Conservation (phyloP, 1,284 basidiomycete species). For the Sporisorium scitamineum region DNA sequence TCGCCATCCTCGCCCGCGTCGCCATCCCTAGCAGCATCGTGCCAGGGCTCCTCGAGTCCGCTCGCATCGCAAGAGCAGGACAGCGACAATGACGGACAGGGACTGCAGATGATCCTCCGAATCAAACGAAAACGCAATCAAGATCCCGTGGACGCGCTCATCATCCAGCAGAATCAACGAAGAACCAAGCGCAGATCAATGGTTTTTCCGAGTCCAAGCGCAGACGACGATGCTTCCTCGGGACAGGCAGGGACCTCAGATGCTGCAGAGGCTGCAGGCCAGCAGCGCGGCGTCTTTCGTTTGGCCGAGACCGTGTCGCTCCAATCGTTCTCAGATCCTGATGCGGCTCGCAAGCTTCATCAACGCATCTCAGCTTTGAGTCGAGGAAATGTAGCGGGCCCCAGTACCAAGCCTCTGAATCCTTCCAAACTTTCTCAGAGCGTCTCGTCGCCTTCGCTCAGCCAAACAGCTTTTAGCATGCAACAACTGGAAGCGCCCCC, state of each 20-base stretch:
- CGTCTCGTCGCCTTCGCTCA: conserved; percentile 33
- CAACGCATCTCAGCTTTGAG: conserved; percentile 49
- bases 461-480: conserved; percentile 3
- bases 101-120: conserved; percentile 54
- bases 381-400: conserved; percentile 8
- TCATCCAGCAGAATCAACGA: conserved; percentile 51
- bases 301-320: conserved; percentile 60
- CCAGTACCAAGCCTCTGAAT: conserved; percentile 28
- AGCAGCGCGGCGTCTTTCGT: conserved; percentile 58
- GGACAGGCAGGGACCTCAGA: background rate
- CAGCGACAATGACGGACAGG: conserved; percentile 21
- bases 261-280: background rate
- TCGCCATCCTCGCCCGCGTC: conserved; percentile 21
- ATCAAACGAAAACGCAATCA: conserved; percentile 64
- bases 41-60: conserved; percentile 30
- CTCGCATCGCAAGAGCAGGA: conserved; percentile 23
- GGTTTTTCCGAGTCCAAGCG: conserved; percentile 6
- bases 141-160: conserved; percentile 62
- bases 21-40: conserved; percentile 13
- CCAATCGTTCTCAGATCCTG: conserved; percentile 48
- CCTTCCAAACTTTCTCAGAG: conserved; percentile 45
- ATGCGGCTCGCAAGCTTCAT: conserved; percentile 41
- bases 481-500: conserved; percentile 1
- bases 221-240: conserved; percentile 4
- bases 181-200: conserved; percentile 37